A percentile compares a stretch with the other conserved stretches of the same genome.
Evolutionary conservation across 805 yeast species (phyloP).

Genomic region (Nakazawaea sp.): DNA sequence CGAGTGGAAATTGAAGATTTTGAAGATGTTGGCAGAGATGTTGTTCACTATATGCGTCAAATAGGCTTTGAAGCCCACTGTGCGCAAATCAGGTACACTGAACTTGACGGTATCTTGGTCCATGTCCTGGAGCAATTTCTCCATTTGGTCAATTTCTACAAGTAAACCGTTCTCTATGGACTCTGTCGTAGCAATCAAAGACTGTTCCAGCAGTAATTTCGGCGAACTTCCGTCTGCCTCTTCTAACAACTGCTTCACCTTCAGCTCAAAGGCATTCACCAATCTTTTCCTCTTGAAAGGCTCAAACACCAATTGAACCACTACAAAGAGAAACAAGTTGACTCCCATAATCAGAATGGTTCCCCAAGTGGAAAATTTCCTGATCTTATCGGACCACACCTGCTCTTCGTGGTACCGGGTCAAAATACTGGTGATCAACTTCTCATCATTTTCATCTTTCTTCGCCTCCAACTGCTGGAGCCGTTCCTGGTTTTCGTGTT

Average conservation of each 20-base stretch:
- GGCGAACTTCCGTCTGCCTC: constrained; percentile 14
- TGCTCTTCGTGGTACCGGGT: constrained; percentile 95
- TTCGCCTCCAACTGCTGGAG: constrained; percentile 49
- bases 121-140: too few relatives aligned
- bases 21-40: not conserved
- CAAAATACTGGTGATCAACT: constrained; percentile 68
- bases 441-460: constrained; percentile 65
- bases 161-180: too few relatives aligned
- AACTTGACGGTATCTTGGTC: too few relatives aligned
- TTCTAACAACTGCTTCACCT: constrained; percentile 52
- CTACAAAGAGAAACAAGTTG: constrained; percentile 67
- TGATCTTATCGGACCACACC: constrained; percentile 94
- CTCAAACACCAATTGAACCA: constrained; percentile 83
- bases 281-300: constrained; percentile 88
- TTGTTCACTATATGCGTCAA: too few relatives aligned
- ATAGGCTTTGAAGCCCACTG: not conserved
- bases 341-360: constrained; percentile 86
- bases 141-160: too few relatives aligned
- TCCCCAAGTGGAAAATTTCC: constrained; percentile 96
- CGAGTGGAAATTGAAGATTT: too few relatives aligned
- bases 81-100: not conserved
- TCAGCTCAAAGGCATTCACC: constrained; percentile 77
- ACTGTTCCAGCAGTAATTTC: too few relatives aligned
- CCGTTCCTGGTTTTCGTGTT: constrained; percentile 37
- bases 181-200: too few relatives aligned